Evolutionary conservation across 441 rosid species (phyloP).

Genomic region (Populus hybrid): DNA sequence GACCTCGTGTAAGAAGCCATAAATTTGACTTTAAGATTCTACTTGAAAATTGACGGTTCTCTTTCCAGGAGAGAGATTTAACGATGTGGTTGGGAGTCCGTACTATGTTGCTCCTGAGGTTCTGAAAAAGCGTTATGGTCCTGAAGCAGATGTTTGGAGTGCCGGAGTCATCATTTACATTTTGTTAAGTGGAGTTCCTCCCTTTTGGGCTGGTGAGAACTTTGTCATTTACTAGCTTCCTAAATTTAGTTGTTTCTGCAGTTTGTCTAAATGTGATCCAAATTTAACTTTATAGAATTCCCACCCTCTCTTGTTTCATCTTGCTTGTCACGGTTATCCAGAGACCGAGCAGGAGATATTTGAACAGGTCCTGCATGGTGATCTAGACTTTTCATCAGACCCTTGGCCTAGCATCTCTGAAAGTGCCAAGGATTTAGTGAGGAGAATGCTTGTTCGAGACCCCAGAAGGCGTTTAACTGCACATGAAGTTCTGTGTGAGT

Average conservation of each 20-base stretch:
- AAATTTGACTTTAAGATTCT: neutral
- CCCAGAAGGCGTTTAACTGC: constrained; percentile 83
- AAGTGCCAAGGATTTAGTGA: constrained; percentile 86
- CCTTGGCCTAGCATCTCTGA: constrained; percentile 98
- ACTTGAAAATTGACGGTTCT: neutral
- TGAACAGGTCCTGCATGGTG: constrained; percentile 88
- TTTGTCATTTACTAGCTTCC: neutral
- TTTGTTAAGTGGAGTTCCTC: no score
- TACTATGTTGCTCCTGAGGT: constrained; percentile 98
- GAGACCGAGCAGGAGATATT: constrained; percentile 88
- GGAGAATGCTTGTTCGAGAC: constrained; percentile 88
- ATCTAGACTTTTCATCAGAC: constrained; percentile 86
- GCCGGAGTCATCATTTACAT: no score
- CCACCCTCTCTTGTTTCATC: neutral
- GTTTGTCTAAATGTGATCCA: constrained; percentile 1
- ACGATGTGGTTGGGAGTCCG: constrained; percentile 95
- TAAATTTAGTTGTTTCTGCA: neutral
- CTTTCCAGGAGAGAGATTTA: constrained; percentile 66
- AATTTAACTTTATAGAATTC: neutral
- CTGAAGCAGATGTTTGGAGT: constrained; percentile 33
- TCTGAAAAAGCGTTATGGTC: constrained; percentile 78
- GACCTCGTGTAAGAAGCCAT: neutral
- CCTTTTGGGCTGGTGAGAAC: constrained; percentile 42
- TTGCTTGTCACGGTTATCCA: constrained; percentile 22
- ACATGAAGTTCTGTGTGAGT: constrained; percentile 91